These are phyloP conservation scores for Agrocybe praecox DNA, from an alignment of 768 basidiomycete species.

Conservation along the genomic window DNA sequence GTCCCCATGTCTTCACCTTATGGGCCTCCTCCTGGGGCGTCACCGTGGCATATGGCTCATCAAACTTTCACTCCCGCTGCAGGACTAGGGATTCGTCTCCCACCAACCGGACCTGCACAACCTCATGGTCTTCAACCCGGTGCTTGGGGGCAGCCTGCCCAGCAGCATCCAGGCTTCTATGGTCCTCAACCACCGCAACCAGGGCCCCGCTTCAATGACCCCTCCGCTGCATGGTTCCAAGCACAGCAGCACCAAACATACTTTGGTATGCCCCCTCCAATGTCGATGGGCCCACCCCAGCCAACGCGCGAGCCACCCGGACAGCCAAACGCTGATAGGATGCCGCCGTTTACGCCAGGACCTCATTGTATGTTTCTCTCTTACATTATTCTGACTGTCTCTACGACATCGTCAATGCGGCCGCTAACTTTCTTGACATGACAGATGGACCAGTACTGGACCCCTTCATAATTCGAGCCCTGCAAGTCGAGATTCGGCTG, in stretches of 20 bases:
- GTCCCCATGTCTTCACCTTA: neutral
- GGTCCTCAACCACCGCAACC: neutral
- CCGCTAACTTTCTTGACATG: constrained; percentile 4
- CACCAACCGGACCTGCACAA: neutral
- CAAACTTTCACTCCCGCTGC: neutral
- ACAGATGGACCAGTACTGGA: constrained; percentile 73
- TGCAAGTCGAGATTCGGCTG: constrained; percentile 47
- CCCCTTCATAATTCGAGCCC: constrained; percentile 54
- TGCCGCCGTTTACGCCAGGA: constrained; percentile 33
- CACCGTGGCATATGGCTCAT: neutral
- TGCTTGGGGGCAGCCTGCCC: constrained; percentile 2
- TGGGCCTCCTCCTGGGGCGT: neutral
- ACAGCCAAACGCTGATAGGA: constrained; percentile 21
- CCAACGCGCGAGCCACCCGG: constrained; percentile 18
- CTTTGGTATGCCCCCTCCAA: neutral
- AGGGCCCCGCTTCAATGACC: constrained; percentile 1
- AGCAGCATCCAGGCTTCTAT: constrained; percentile 5
- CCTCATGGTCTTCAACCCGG: neutral
- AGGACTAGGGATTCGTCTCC: neutral
- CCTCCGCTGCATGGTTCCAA: neutral
- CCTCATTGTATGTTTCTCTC: constrained; percentile 30
- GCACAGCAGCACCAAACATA: neutral
- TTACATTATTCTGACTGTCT: neutral
- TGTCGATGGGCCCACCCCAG: constrained; percentile 8
- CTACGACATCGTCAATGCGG: constrained; percentile 6